These are phyloP conservation scores for Globisporangium apiculatum DNA, from an alignment of 352 stramenopile genomes.

Conservation along the genomic window DNA sequence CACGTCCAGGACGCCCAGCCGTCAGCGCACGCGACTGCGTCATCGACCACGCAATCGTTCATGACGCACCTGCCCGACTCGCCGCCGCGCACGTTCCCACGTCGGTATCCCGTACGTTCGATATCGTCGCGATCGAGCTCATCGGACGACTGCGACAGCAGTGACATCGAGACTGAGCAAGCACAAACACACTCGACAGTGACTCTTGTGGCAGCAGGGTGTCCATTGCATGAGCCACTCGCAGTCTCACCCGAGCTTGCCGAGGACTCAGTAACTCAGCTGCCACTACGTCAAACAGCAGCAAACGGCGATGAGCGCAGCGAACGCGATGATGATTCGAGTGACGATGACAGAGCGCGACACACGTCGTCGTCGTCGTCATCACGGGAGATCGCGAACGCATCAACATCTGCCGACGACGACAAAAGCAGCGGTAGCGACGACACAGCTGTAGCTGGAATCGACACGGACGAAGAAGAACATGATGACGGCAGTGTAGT, in stretches of 20 bases:
- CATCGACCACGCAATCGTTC: constrained; percentile 13
- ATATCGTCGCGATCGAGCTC: background rate
- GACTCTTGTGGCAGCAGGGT: no score
- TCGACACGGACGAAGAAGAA: background rate
- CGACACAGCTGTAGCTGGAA: background rate
- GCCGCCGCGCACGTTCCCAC: constrained; percentile 18
- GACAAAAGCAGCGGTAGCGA: background rate
- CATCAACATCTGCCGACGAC: background rate
- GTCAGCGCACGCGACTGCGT: background rate
- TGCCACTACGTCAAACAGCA: background rate
- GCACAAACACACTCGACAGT: no score
- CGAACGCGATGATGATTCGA: background rate
- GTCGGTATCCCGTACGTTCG: background rate
- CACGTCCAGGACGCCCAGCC: constrained; percentile 7
- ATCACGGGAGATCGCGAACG: background rate
- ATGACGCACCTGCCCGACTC: constrained; percentile 55
- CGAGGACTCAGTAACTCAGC: background rate
- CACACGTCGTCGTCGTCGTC: no score
- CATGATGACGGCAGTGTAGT: no score
- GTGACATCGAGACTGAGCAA: background rate
- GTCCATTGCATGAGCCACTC: no score
- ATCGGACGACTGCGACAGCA: background rate
- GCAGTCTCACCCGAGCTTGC: background rate
- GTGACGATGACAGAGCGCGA: background rate
- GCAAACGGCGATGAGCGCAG: background rate